Base-by-base conservation (phyloP, 192 early-diverging fungal genomes). In the Linnemannia elongata region DNA sequence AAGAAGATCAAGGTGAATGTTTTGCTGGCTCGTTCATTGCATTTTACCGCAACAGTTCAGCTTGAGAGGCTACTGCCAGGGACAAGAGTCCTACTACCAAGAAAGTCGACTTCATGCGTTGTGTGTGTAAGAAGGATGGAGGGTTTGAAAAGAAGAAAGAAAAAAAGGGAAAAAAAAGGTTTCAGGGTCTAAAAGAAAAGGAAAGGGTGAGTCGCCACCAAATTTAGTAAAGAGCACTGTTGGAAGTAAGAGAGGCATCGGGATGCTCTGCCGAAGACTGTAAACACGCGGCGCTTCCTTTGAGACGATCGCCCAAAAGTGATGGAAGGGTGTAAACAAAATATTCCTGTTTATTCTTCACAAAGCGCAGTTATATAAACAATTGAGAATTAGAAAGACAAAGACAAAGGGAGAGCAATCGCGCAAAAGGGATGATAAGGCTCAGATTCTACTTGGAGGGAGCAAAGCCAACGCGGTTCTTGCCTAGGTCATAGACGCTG, bases 401-500 rank as follows among this genome's bases (percentile, higher is more conserved):
- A 10, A 30, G 1, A 12, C 2, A 30, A 13, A 4, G 30, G 12
- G 60, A 66, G 57, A 27, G 10, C 7, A 10, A 27, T 9, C 22
- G 10, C 8, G 24, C 22, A 55, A 55, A 49, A 55, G 6, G 22
- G 20, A 6, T 0, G 22, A 27, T 6, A 60, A 8, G 57, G 44
- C 12, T 45, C 57, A 27, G 27, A 4, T 66, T 78, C 39, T 79
- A 79, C 69, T 79, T 79, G 69, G 77, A 71, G 24, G 45, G 36
- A 27, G 77, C 77, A 80, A 95, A 91, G 60, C 94, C 93, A 74
- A 96, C 95, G 27, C 94, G 90, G 74, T 93, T 79, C 74, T 95
- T 95, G 47, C 93, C 93, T 36, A 94, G 83, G 83, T 94, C 93
- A 74, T 94, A 93, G 36, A 93, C 92, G 15, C 93, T 92, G 77